phyloP scores from a whole-genome alignment of 2,329 filamentous ascomycete genomes.

The Cladosporium halotolerans region DNA sequence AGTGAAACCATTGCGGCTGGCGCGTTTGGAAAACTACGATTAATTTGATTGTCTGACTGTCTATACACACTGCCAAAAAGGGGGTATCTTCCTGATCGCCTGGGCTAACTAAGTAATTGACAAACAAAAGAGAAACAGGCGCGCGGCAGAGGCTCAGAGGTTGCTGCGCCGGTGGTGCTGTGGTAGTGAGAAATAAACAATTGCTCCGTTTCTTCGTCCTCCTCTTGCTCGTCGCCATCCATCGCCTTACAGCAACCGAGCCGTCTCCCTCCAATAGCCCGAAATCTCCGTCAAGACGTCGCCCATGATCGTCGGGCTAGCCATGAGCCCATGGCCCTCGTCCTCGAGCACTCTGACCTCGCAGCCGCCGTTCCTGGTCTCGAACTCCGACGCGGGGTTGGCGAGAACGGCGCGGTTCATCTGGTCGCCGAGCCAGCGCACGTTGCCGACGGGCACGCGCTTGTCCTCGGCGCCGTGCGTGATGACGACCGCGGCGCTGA shows the following conservation, averaged over 20 bases:
- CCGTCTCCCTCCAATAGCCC: conserved; percentile 61
- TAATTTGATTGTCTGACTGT: too few species aligned
- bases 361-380: conserved; percentile 51
- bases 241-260: background rate
- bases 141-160: too few species aligned
- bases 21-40: too few species aligned
- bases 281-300: conserved; percentile 91
- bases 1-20: too few species aligned
- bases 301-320: conserved; percentile 86
- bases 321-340: conserved; percentile 94
- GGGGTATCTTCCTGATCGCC: too few species aligned
- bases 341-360: conserved; percentile 86
- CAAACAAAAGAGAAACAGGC: too few species aligned
- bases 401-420: conserved; percentile 51
- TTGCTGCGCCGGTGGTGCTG: too few species aligned
- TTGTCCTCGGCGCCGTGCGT: conserved; percentile 89
- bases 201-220: too few species aligned
- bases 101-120: too few species aligned
- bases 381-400: background rate
- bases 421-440: conserved; percentile 86
- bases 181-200: too few species aligned
- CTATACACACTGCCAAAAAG: too few species aligned
- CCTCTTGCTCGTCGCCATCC: too few species aligned
- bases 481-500: conserved; percentile 83
- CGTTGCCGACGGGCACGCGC: conserved; percentile 89